Evolutionary conservation across 2,329 filamentous ascomycete species (phyloP).

Genomic region (Fusarium algeriense): DNA sequence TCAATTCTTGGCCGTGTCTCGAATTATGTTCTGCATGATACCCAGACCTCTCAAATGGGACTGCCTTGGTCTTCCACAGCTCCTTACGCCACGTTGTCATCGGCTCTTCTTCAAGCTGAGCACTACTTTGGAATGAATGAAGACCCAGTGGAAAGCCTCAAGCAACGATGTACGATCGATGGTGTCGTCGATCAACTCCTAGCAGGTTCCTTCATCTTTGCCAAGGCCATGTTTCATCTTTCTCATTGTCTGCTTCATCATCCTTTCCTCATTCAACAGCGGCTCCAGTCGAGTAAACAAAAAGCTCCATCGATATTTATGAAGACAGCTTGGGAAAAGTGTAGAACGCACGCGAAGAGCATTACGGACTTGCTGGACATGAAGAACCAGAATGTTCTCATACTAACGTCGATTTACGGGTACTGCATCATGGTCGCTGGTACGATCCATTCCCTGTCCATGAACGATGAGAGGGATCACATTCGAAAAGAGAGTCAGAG

Average conservation of each 20-base stretch:
- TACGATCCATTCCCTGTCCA: conserved; percentile 19
- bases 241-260: conserved; percentile 24
- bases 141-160: neutral
- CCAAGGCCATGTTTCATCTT: conserved; percentile 19
- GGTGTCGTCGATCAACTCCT: conserved; percentile 4
- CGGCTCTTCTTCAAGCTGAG: conserved; percentile 1
- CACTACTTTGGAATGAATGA: conserved; percentile 19
- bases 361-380: conserved; percentile 4
- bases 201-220: conserved; percentile 17
- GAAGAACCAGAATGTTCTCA: conserved; percentile 15
- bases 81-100: conserved; percentile 4
- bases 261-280: conserved; percentile 11
- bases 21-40: conserved; percentile 7
- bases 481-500: neutral
- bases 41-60: neutral
- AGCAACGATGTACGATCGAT: neutral
- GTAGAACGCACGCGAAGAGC: conserved; percentile 1
- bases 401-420: conserved; percentile 19
- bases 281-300: conserved; percentile 7
- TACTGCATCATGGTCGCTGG: conserved; percentile 27
- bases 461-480: conserved; percentile 16
- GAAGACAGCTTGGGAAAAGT: conserved; percentile 21
- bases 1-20: conserved; percentile 15
- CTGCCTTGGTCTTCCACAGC: conserved; percentile 10
- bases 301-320: conserved; percentile 14